phyloP scores from a whole-genome alignment of 1,284 basidiomycete species.

The Coniferiporia weirii region DNA sequence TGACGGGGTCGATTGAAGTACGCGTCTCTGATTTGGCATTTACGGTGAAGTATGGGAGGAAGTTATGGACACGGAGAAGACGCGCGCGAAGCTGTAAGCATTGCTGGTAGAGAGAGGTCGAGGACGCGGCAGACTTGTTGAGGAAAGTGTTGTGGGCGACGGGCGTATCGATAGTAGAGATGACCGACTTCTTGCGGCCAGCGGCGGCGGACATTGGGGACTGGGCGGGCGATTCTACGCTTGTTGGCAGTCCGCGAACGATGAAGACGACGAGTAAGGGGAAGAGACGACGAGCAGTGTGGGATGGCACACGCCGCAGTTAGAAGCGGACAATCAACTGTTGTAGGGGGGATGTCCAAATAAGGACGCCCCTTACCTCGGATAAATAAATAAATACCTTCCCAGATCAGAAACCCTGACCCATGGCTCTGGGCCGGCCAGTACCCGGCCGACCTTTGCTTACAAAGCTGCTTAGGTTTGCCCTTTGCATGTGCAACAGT shows the following conservation, averaged over 20 bases:
- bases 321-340: slow-evolving; percentile 1
- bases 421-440: background rate
- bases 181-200: slow-evolving; percentile 78
- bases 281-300: background rate
- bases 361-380: background rate
- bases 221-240: slow-evolving; percentile 6
- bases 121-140: slow-evolving; percentile 78
- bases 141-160: slow-evolving; percentile 76
- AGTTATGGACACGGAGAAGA: slow-evolving; percentile 70
- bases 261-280: background rate
- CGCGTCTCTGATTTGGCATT: slow-evolving; percentile 51
- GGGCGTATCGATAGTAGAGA: slow-evolving; percentile 68
- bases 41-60: slow-evolving; percentile 63
- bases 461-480: no score
- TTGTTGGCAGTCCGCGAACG: slow-evolving; percentile 11
- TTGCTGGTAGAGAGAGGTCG: slow-evolving; percentile 84
- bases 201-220: slow-evolving; percentile 59
- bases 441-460: no score
- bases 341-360: background rate
- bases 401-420: background rate
- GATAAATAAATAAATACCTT: background rate
- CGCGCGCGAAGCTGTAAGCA: slow-evolving; percentile 70
- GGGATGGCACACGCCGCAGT: background rate
- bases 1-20: slow-evolving; percentile 80
- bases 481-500: no score